phyloP scores from a whole-genome alignment of 208 protist genomes.

The Crithidia bombi region DNA sequence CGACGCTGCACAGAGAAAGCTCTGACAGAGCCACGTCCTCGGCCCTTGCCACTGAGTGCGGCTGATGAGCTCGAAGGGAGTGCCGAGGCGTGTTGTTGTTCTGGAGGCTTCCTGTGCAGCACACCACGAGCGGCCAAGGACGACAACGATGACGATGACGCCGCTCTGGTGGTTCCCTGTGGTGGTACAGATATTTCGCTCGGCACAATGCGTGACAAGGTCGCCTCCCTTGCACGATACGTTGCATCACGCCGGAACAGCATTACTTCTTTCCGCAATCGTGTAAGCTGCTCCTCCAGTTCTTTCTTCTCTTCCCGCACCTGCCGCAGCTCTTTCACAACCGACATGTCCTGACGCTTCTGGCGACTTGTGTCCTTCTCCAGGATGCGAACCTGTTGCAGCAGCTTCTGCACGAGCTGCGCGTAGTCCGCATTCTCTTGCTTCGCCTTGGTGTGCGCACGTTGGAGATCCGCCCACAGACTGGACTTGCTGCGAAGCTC shows the following conservation, averaged over 20 bases:
- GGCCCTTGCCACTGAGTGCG: not conserved
- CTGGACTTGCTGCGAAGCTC: conserved; percentile 40
- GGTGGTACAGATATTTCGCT: not conserved
- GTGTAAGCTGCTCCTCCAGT: conserved; percentile 13
- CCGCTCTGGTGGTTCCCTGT: not conserved
- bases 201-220: conserved; percentile 31
- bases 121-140: not conserved
- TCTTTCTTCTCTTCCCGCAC: conserved; percentile 20
- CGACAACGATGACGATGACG: not conserved
- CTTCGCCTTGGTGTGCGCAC: conserved; percentile 27
- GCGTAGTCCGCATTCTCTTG: conserved; percentile 51
- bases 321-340: conserved; percentile 26
- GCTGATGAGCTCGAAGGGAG: not conserved
- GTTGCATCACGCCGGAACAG: conserved; percentile 33
- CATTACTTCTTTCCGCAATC: conserved; percentile 28
- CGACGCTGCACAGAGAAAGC: not conserved
- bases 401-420: conserved; percentile 48
- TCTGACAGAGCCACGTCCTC: not conserved
- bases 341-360: conserved; percentile 29
- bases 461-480: conserved; percentile 25
- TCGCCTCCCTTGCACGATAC: conserved; percentile 26
- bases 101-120: not conserved
- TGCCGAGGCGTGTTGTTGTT: not conserved
- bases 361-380: conserved; percentile 41
- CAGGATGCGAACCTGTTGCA: conserved; percentile 44